Conservation (phyloP, 2,329 filamentous ascomycete genomes). For the Epichloe coenophiala region DNA sequence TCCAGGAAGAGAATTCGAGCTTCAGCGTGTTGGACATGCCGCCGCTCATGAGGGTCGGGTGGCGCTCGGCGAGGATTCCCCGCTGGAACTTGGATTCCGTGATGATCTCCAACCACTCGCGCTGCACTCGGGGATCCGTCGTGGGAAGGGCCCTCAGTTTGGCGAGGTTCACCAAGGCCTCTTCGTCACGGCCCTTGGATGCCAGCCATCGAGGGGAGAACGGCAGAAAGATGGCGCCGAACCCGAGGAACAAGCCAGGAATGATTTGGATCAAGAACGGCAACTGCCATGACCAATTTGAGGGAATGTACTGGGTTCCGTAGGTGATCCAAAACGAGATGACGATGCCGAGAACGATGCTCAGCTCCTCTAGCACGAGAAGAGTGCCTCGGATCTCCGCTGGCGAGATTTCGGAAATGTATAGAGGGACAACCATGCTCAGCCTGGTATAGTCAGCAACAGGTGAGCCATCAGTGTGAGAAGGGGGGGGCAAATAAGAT, state of each 20-base stretch:
- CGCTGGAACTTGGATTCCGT: conserved; percentile 13
- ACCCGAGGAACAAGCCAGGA: conserved; percentile 13
- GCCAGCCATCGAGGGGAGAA: conserved; percentile 17
- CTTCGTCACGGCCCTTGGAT: conserved; percentile 13
- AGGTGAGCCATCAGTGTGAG: neutral
- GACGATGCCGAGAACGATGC: conserved; percentile 18
- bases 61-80: conserved; percentile 17
- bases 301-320: conserved; percentile 14
- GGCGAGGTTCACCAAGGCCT: conserved; percentile 11
- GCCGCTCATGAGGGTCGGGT: conserved; percentile 22
- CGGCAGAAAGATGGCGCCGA: conserved; percentile 13
- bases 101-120: conserved; percentile 14
- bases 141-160: conserved; percentile 11
- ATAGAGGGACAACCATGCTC: conserved; percentile 25
- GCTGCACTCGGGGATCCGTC: conserved; percentile 10
- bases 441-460: conserved; percentile 5
- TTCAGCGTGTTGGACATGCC: conserved; percentile 23
- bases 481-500: too few relatives aligned
- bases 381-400: conserved; percentile 33
- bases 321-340: conserved; percentile 20
- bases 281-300: conserved; percentile 16
- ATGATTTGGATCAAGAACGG: conserved; percentile 18
- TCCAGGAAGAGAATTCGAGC: conserved; percentile 33
- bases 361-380: conserved; percentile 27
- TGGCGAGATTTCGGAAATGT: conserved; percentile 33